Percentiles rank a stretch among this genome's conserved stretches.
Conservation (phyloP, 306 rosid genomes). For the Cajanus cajan region DNA sequence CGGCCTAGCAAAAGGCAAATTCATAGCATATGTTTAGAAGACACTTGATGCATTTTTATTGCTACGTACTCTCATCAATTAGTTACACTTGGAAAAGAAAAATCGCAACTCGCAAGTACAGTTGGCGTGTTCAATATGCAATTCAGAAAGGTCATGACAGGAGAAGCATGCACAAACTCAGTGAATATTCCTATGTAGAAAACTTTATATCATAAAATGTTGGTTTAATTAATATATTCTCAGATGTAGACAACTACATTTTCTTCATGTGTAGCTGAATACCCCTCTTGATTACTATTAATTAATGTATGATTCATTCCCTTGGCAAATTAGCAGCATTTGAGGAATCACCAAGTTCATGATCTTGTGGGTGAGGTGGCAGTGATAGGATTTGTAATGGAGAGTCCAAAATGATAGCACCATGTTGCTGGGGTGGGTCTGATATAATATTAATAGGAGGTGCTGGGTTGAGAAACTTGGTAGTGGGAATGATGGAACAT, state of each 20-base stretch:
- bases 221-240: not conserved
- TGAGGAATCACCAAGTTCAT: constrained; percentile 28
- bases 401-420: constrained; percentile 18
- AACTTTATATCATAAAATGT: not conserved
- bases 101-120: not conserved
- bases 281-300: not conserved
- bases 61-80: not conserved
- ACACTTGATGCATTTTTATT: not conserved
- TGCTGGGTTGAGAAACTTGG: constrained; percentile 32
- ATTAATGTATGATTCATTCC: not conserved
- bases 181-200: not conserved
- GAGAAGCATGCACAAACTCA: not conserved
- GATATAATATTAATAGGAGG: constrained; percentile 27
- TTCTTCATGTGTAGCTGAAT: not conserved
- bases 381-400: constrained; percentile 22
- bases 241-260: not conserved
- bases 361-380: not conserved
- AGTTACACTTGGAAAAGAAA: not conserved
- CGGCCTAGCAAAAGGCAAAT: not conserved
- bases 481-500: constrained; percentile 61
- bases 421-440: constrained; percentile 29
- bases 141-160: not conserved
- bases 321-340: not conserved
- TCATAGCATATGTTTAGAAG: not conserved
- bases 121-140: not conserved